Evolutionary conservation across 148 eudicot genomes (phyloP).

Genomic region (Cornus florida): DNA sequence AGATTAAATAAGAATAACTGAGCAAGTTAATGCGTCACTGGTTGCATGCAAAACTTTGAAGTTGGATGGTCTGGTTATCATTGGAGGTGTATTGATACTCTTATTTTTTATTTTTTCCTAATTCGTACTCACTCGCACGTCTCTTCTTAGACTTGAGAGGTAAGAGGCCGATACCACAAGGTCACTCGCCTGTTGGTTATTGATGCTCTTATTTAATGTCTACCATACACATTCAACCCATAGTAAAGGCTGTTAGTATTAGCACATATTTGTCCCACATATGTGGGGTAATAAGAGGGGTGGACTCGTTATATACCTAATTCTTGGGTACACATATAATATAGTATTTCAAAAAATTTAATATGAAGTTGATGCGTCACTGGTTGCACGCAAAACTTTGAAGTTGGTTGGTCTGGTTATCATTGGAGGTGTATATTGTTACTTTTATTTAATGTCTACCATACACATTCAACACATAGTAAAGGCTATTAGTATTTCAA

Average conservation of each 20-base stretch:
- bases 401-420: constrained; percentile 79
- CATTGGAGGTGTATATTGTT: constrained; percentile 64
- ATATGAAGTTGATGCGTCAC: constrained; percentile 59
- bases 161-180: no score
- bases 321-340: neutral
- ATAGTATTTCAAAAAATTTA: neutral
- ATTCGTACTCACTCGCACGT: no score
- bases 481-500: neutral
- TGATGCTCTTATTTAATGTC: neutral
- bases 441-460: neutral
- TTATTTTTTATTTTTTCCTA: no score
- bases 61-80: constrained; percentile 78
- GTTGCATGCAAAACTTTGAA: constrained; percentile 67
- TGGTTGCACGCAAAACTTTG: constrained; percentile 64
- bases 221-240: neutral
- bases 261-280: no score
- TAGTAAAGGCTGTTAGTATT: neutral
- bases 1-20: constrained; percentile 81
- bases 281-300: neutral
- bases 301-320: neutral
- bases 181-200: no score
- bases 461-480: neutral
- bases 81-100: constrained; percentile 65
- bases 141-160: no score
- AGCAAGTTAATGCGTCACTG: constrained; percentile 81